phyloP scores from a whole-genome alignment of 179 eudicot species.

The Corrigiola litoralis region DNA sequence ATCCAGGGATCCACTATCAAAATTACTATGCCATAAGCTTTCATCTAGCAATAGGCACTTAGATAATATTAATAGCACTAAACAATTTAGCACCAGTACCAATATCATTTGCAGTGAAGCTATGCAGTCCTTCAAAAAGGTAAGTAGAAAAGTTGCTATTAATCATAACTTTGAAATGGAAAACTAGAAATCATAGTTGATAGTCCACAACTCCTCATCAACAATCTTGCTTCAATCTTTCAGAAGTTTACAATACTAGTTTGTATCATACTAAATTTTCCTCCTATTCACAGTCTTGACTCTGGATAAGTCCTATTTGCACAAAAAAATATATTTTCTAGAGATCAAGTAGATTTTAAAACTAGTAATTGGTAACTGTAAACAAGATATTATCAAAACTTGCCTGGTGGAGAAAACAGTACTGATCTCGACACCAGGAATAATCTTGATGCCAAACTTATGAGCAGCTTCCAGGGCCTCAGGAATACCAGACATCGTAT shows the following conservation, averaged over 20 bases:
- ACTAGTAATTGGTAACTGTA: neutral
- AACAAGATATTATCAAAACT: conserved; percentile 8
- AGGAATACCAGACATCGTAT: conserved; percentile 93
- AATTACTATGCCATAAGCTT: neutral
- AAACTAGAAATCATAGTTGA: too few species aligned
- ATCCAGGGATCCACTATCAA: neutral
- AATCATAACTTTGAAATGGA: too few species aligned
- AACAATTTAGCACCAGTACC: neutral
- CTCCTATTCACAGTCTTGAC: too few species aligned
- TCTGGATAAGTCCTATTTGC: neutral
- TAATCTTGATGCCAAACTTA: conserved; percentile 79
- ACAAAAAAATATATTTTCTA: neutral
- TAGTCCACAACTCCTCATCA: too few species aligned
- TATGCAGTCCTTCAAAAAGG: too few species aligned
- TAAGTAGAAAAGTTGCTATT: too few species aligned
- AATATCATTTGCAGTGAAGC: neutral
- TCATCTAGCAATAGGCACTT: neutral
- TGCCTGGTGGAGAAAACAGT: conserved; percentile 69
- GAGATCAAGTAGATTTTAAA: neutral
- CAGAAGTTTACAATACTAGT: too few species aligned
- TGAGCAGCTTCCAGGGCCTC: conserved; percentile 85
- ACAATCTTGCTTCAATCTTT: too few species aligned
- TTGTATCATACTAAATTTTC: too few species aligned
- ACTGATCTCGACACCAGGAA: conserved; percentile 97
- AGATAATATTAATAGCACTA: neutral